A percentile compares a stretch with the other conserved stretches of the same genome.
These are phyloP conservation scores for Lotmaria passim DNA, from an alignment of 208 protist species.

Conservation along the genomic window DNA sequence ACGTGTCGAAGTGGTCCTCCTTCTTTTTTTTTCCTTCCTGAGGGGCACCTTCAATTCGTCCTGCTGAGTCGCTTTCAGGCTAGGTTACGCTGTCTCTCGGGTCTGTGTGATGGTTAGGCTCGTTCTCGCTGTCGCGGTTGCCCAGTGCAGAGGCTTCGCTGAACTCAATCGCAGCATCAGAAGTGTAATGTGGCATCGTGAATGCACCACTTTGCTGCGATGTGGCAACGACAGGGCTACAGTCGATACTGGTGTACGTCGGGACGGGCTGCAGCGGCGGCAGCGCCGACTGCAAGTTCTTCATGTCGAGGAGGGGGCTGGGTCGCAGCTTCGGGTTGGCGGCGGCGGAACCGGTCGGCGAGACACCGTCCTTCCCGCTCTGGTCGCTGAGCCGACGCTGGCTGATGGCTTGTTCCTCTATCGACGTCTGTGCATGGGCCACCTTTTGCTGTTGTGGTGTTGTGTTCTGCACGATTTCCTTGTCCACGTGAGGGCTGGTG, in stretches of 20 bases:
- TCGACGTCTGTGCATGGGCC: neutral
- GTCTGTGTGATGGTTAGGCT: neutral
- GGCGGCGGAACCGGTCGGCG: neutral
- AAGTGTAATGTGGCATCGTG: neutral
- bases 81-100: neutral
- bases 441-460: slow-evolving; percentile 16
- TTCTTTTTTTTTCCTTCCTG: too few species aligned
- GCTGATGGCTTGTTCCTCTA: neutral
- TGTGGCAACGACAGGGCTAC: neutral
- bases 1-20: too few species aligned
- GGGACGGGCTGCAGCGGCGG: neutral
- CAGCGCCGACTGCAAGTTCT: neutral
- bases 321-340: neutral
- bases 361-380: neutral
- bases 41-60: too few species aligned
- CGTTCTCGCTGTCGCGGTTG: slow-evolving; percentile 1
- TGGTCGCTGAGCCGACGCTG: slow-evolving; percentile 3
- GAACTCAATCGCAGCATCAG: slow-evolving; percentile 9
- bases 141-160: slow-evolving; percentile 10
- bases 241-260: neutral
- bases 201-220: neutral
- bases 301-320: neutral
- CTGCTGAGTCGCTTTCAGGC: too few species aligned
- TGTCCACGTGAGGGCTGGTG: slow-evolving; percentile 18
- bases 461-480: slow-evolving; percentile 2